Evolutionary conservation across 805 yeast species (phyloP).

Genomic region (Kregervanrija fluxuum): DNA sequence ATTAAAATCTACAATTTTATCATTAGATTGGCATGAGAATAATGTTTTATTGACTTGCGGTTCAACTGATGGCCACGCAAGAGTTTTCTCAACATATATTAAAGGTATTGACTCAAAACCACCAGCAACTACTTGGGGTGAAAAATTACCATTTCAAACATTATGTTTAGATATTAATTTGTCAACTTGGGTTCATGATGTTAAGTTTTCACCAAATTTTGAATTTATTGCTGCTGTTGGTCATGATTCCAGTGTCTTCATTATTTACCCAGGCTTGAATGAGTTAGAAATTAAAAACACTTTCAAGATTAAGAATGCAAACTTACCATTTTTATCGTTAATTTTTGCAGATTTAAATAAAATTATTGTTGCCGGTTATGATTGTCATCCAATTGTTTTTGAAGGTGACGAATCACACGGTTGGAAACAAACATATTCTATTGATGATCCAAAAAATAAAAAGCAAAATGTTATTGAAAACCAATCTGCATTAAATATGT

Average conservation of each 20-base stretch:
- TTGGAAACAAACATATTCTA: conserved; percentile 45
- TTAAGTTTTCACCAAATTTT: conserved; percentile 75
- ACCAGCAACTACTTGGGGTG: conserved; percentile 82
- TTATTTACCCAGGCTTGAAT: conserved; percentile 52
- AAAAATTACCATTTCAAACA: conserved; percentile 89
- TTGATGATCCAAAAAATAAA: conserved; percentile 49
- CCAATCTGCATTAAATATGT: conserved; percentile 83
- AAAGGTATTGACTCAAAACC: conserved; percentile 87
- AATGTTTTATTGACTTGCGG: conserved; percentile 83
- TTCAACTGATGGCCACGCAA: conserved; percentile 86
- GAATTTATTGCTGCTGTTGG: conserved; percentile 73
- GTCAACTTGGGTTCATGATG: conserved; percentile 91
- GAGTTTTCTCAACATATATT: conserved; percentile 83
- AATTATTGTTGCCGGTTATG: conserved; percentile 85
- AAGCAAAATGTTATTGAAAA: conserved; percentile 51
- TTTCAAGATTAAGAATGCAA: conserved; percentile 51
- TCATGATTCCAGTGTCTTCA: conserved; percentile 78
- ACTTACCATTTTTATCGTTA: conserved; percentile 75
- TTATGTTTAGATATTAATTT: conserved; percentile 71
- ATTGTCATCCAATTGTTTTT: conserved; percentile 83
- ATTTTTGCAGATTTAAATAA: conserved; percentile 61
- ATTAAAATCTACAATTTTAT: conserved; percentile 76
- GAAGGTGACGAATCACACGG: conserved; percentile 63
- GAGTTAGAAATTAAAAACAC: conserved; percentile 51
- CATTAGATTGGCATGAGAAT: conserved; percentile 91